These are phyloP conservation scores for Cladophialophora carrionii DNA, from an alignment of 2,329 filamentous ascomycete genomes.

Conservation along the genomic window DNA sequence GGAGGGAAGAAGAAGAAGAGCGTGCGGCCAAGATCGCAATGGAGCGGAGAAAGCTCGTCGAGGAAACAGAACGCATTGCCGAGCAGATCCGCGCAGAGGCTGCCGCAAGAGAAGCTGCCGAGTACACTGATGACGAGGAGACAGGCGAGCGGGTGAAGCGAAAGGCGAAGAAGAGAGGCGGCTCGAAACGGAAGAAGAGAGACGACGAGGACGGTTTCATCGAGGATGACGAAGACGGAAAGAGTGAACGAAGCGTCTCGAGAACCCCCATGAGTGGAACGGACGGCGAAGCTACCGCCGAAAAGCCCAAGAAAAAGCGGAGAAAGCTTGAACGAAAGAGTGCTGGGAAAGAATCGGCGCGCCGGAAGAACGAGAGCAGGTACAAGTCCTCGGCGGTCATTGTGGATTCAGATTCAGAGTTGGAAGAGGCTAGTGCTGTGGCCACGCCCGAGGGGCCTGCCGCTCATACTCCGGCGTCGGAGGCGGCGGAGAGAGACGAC, in stretches of 20 bases:
- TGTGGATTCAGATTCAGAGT: constrained; percentile 71
- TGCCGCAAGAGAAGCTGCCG: constrained; percentile 68
- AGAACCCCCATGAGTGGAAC: constrained; percentile 35
- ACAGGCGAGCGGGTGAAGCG: constrained; percentile 80
- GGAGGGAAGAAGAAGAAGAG: constrained; percentile 70
- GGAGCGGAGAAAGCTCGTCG: constrained; percentile 79
- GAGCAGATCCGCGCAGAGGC: constrained; percentile 74
- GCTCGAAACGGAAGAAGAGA: constrained; percentile 50
- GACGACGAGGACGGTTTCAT: constrained; percentile 42
- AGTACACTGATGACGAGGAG: constrained; percentile 79
- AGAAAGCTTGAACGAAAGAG: constrained; percentile 62
- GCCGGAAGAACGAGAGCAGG: constrained; percentile 57
- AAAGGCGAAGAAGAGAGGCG: constrained; percentile 73
- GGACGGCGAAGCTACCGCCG: constrained; percentile 33
- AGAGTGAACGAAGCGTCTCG: constrained; percentile 32
- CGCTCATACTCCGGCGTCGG: constrained; percentile 30
- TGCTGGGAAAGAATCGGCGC: constrained; percentile 37
- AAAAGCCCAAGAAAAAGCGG: constrained; percentile 59
- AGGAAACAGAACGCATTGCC: constrained; percentile 72
- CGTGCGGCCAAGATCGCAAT: constrained; percentile 80
- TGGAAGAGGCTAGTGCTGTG: constrained; percentile 42
- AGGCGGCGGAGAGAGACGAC: constrained; percentile 29
- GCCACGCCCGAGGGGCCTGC: constrained; percentile 29
- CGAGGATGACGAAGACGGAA: constrained; percentile 42
- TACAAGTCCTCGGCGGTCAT: constrained; percentile 87